A percentile compares a stretch with the other conserved stretches of the same genome.
phyloP scores from a whole-genome alignment of 495 filamentous ascomycete species.

The Annulohypoxylon maeteangense region DNA sequence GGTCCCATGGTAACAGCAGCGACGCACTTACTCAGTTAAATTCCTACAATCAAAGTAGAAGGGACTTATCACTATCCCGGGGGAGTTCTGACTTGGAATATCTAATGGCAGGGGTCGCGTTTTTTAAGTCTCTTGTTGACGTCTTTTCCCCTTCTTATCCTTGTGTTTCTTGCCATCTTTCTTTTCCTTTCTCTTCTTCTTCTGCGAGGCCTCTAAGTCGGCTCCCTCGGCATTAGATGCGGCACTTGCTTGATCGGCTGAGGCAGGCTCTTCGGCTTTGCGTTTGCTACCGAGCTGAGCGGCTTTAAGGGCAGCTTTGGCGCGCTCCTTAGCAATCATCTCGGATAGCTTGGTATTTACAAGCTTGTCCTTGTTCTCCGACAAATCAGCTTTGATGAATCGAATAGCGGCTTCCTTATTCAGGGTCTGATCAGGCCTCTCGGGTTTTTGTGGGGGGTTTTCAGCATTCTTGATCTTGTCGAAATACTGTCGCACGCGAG shows the following conservation, averaged over 20 bases:
- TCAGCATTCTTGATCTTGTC: constrained; percentile 83
- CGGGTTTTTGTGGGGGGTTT: constrained; percentile 62
- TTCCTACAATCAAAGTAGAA: neutral
- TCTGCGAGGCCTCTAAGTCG: constrained; percentile 41
- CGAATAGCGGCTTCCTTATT: constrained; percentile 84
- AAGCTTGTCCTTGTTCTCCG: constrained; percentile 51
- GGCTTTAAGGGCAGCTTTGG: constrained; percentile 53
- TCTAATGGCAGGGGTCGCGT: neutral
- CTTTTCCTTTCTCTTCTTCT: constrained; percentile 37
- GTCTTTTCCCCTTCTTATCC: constrained; percentile 37
- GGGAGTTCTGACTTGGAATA: neutral
- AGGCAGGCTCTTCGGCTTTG: constrained; percentile 45
- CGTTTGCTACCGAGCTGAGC: constrained; percentile 53
- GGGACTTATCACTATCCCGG: neutral
- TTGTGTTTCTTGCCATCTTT: constrained; percentile 35
- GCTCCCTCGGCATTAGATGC: constrained; percentile 31
- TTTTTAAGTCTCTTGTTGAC: constrained; percentile 4
- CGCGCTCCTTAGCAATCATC: constrained; percentile 59
- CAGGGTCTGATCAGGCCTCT: constrained; percentile 68
- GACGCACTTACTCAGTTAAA: constrained; percentile 4
- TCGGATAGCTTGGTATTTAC: constrained; percentile 55
- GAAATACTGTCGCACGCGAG: constrained; percentile 88
- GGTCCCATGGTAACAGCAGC: neutral
- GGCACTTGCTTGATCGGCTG: constrained; percentile 30
- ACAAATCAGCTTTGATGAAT: constrained; percentile 83